Base-by-base conservation (phyloP, 2,329 filamentous ascomycete genomes). In the Colletotrichum higginsianum region DNA sequence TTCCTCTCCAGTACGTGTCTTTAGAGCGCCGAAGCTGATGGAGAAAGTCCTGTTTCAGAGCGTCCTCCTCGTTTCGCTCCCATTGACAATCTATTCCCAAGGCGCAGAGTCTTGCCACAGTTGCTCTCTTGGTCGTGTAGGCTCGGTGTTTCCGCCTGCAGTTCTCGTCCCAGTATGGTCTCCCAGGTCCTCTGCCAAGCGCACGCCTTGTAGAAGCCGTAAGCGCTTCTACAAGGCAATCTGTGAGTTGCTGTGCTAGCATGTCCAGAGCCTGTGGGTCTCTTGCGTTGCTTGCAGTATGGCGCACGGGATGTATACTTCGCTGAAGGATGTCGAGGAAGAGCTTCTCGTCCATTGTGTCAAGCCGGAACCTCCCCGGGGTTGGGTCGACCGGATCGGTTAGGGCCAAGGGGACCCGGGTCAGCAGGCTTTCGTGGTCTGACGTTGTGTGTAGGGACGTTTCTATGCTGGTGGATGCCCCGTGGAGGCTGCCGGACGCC, bases 331-430 rank as follows among this genome's bases (percentile, higher is more conserved):
- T 18, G 5, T 30, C n/a, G 15, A 53, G 50, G 23, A 26, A 53
- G 23, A 26, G 50, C 46, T 53, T 26, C 50, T 53, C 23, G 1
- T 60, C 57, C 12, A 61, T 61, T 15, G 21, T 61, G 21, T 61
- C 42, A 8, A 61, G 23, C 57, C 21, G 42, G 26, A 61, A 61
- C 57, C 16, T 61, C 16, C 57, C 57, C 18, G 23, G 13, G 23
- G 57, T 61, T 12, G 21, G 57, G 42, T 15, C 21, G 13, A 3
- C 15, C 13, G 12, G 5, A 61, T 35, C 21, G 23, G 26, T 35
- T 30, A 35, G 23, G 57, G 57, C 42, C 42, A 61, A 61, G 42
- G 57, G 57, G 57, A 61, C 57, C 57, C n/a, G 16, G 57, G 57
- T 61, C 3, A 61, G 57, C 57, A 61, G 57, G 16, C 6, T 18